phyloP scores from a whole-genome alignment of 2,329 filamentous ascomycete genomes.

The Celoporthe dispersa region DNA sequence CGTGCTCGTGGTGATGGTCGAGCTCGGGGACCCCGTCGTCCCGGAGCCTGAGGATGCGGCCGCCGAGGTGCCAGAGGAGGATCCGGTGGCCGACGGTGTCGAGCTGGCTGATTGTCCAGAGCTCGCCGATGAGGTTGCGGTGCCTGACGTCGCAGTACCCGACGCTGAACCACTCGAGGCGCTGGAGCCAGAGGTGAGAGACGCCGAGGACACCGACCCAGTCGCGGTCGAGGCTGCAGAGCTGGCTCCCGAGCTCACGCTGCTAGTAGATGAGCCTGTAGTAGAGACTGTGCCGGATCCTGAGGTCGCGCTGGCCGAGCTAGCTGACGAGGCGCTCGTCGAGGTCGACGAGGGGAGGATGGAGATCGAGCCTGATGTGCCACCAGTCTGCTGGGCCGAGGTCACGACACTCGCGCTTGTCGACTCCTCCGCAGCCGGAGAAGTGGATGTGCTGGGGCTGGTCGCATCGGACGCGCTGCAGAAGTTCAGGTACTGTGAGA shows the following conservation, averaged over 20 bases:
- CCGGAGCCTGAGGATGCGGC: slow-evolving; percentile 11
- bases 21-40: slow-evolving; percentile 3
- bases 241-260: not conserved
- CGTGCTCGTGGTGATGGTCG: slow-evolving; percentile 9
- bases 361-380: slow-evolving; percentile 22
- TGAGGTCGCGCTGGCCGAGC: not conserved
- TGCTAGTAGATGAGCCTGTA: slow-evolving; percentile 2
- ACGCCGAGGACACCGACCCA: not conserved
- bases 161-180: not conserved
- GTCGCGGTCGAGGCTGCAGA: not conserved
- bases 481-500: slow-evolving; percentile 51
- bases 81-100: slow-evolving; percentile 19
- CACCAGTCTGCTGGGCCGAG: slow-evolving; percentile 27
- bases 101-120: slow-evolving; percentile 21
- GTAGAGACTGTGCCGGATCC: not conserved
- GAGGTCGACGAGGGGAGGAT: slow-evolving; percentile 26
- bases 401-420: slow-evolving; percentile 22
- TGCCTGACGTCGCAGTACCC: not conserved
- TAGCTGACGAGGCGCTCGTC: not conserved
- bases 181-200: not conserved
- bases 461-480: slow-evolving; percentile 41
- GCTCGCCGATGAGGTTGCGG: slow-evolving; percentile 18
- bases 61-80: slow-evolving; percentile 5
- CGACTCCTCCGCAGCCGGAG: slow-evolving; percentile 30
- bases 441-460: slow-evolving; percentile 29